phyloP scores from a whole-genome alignment of 345 rosid genomes.

The Populus ilicifolia region DNA sequence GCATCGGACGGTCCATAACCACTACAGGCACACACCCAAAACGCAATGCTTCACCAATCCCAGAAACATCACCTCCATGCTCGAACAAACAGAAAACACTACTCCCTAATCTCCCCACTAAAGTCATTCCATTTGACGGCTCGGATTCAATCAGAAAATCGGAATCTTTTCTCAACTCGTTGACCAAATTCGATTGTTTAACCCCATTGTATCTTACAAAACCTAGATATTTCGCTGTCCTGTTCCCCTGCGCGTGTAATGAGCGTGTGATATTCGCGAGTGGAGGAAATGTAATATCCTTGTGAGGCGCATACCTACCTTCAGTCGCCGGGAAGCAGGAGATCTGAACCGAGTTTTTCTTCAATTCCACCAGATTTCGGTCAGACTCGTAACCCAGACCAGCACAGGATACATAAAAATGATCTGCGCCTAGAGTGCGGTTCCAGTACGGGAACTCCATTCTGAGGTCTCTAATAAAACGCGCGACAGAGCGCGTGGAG shows the following conservation, averaged over 20 bases:
- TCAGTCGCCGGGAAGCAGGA: slow-evolving; percentile 46
- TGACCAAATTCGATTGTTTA: slow-evolving; percentile 21
- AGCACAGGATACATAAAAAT: slow-evolving; percentile 39
- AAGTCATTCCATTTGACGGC: slow-evolving; percentile 38
- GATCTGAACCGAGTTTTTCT: slow-evolving; percentile 61
- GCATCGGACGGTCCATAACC: slow-evolving; percentile 53
- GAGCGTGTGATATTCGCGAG: background rate
- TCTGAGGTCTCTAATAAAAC: slow-evolving; percentile 29
- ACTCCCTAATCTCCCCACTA: slow-evolving; percentile 17
- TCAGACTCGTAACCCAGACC: slow-evolving; percentile 40
- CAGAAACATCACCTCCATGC: slow-evolving; percentile 33
- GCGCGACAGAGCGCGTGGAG: slow-evolving; percentile 38
- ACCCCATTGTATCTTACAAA: slow-evolving; percentile 32
- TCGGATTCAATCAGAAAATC: slow-evolving; percentile 46
- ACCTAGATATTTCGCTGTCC: slow-evolving; percentile 20
- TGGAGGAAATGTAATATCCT: slow-evolving; percentile 53
- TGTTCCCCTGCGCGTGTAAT: slow-evolving; percentile 5
- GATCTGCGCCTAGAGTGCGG: slow-evolving; percentile 66
- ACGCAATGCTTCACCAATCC: slow-evolving; percentile 46
- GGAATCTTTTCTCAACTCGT: slow-evolving; percentile 23
- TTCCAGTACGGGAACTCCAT: slow-evolving; percentile 52
- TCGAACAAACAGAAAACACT: slow-evolving; percentile 55
- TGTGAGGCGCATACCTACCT: slow-evolving; percentile 50
- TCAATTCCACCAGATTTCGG: slow-evolving; percentile 52
- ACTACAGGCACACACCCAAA: slow-evolving; percentile 55